Evolutionary conservation across 1,284 basidiomycete genomes (phyloP).

Genomic region (Apiotrichum porosum): DNA sequence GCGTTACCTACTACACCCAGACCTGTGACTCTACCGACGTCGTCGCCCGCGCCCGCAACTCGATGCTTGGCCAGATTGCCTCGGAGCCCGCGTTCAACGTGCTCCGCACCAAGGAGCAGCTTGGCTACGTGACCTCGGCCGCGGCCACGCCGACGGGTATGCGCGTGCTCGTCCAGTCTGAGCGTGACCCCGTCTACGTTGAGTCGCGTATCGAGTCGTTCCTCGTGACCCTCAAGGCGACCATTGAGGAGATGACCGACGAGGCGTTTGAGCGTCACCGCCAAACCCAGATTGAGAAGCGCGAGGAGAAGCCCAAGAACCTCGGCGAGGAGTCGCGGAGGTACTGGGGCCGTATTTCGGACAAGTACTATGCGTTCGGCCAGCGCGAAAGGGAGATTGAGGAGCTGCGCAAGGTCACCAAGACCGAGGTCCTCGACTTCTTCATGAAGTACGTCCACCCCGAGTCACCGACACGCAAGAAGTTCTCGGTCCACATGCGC

Average conservation of each 20-base stretch:
- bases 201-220: constrained; percentile 87
- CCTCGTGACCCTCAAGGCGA: constrained; percentile 63
- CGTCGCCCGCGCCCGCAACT: constrained; percentile 40
- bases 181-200: constrained; percentile 74
- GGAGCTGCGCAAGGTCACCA: constrained; percentile 61
- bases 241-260: constrained; percentile 57
- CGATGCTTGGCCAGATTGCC: constrained; percentile 63
- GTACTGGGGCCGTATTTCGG: constrained; percentile 68
- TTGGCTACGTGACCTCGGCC: constrained; percentile 76
- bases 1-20: constrained; percentile 72
- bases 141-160: constrained; percentile 62
- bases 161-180: constrained; percentile 86
- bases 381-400: constrained; percentile 64
- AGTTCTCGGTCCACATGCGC: constrained; percentile 73
- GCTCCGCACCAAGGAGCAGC: constrained; percentile 92
- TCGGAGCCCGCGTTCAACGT: constrained; percentile 89
- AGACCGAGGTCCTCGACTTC: constrained; percentile 70
- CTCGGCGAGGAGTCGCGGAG: constrained; percentile 59
- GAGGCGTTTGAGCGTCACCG: constrained; percentile 65
- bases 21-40: constrained; percentile 57
- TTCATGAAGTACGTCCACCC: constrained; percentile 70
- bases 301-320: constrained; percentile 69
- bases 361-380: constrained; percentile 72
- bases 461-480: constrained; percentile 62
- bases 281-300: constrained; percentile 61